Evolutionary conservation across 176 grass and related monocot species (phyloP), one percentile per base, ranked within the genome.

Genomic region (Lolium multiflorum): DNA sequence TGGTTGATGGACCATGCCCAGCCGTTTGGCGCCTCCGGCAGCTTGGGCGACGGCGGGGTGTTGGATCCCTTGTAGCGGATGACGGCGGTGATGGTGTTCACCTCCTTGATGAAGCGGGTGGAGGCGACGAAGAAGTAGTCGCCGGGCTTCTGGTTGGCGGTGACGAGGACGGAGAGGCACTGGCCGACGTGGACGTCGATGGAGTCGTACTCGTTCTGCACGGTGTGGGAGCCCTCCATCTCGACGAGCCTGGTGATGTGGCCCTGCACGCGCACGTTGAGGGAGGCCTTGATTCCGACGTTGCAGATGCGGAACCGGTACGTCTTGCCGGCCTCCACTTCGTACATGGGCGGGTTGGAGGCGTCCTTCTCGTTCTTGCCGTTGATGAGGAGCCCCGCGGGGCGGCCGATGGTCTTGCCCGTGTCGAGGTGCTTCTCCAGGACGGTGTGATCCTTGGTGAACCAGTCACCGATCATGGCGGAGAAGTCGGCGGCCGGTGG

Each of bases 1-100:
- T 98, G 96, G 88, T 92, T 98, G 76, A 98, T 50, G 16, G 93
- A 98, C 96, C 96, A 96, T 1, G 91, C 92, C 96, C 96, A 98
- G 3, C 92, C 96, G 78, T 18, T 59, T 8, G 93, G 93, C 4
- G 64, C 74, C 78, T 94, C 85, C 49, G 93, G 93, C 20, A 95
- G 28, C 78, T 82, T 80, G 2, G 84, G 0, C 24, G 93, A 82
- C 48, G 96, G 79, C 75, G 96, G 91, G 3, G 74, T 67, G 85
- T 71, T 91, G 41, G 96, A 91, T 0, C 96, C 90, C 16, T 85
- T 85, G 87, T 98, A 98, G 46, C 84, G 88, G 49, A 98, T 74
- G 35, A 89, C 37, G 12, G 88, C 88, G 46, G 73, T 95, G 20
- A 85, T 74, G 44, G 77, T 79, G 56, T 28, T 82, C 9, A 49